Base-by-base conservation (phyloP, 768 basidiomycete species). In the Glaciozyma martinii region DNA sequence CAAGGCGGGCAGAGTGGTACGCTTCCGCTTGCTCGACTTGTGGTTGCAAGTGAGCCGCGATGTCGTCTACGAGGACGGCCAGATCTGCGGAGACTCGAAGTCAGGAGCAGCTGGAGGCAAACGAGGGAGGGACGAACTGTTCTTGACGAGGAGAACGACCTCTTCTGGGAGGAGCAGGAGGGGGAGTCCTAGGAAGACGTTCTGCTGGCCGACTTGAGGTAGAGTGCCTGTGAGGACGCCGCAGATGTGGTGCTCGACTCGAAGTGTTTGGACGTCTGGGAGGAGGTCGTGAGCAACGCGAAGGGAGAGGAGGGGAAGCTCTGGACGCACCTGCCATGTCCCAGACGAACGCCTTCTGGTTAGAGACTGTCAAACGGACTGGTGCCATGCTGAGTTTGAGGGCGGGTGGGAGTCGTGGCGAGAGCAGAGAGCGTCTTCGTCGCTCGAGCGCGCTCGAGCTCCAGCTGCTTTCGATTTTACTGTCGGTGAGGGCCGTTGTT, bases 131-230 rank as follows among this genome's bases (percentile, higher is more conserved):
- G 18, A 23, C 40, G 59, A 65, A 90, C 95, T 84, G 66, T 88
- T 87, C 70, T 86, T 82, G 19, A 97, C 83, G 9, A 98, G 84
- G 40, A 93, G 80, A 16, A 89, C 89, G 13, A 86, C 90, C 75
- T 98, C 95, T 76, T 99, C 95, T 0, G 90, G 89, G 77, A 89
- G 83, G 3, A 98, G 79, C 12, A 89, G 79, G 9, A 95, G 79
- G 1, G 95, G 95, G n/a, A 91, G 78, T 10, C 95, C 95, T 42
- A 99, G 80, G 75, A 99, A 99, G 3, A 88, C 84, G 79, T 99
- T 99, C 77, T 99, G 95, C 72, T 97, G 93, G 2, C 91, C 86
- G 1, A 98, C 81, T 74, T 92, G 90, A 3, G 95, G 93, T 19
- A 99, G 83, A 1, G 95, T 98, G 0, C 95, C 95, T 1, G 84